A percentile compares a stretch with the other conserved stretches of the same genome.
Conservation (phyloP, 345 rosid genomes). For the Pelargonium nanum region DNA sequence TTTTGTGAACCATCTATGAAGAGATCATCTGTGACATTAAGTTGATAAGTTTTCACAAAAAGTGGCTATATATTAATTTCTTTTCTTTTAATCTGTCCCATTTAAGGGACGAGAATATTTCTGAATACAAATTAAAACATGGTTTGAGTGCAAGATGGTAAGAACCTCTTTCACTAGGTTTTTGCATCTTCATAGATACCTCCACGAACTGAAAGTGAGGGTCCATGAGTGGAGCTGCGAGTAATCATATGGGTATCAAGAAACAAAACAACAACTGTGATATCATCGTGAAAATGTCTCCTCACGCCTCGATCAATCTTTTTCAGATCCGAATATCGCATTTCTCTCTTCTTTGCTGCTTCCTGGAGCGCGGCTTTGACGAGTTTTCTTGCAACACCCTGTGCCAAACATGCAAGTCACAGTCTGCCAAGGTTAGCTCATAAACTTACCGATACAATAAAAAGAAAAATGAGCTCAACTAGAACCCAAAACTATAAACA, state of each 20-base stretch:
- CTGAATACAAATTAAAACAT: neutral
- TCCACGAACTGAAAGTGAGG: constrained; percentile 54
- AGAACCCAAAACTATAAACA: constrained; percentile 1
- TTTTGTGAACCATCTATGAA: no score
- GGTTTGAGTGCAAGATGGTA: neutral
- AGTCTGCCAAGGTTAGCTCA: no score
- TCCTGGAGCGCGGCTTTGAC: constrained; percentile 65
- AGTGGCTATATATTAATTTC: neutral
- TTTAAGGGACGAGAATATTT: neutral
- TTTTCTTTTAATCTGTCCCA: neutral
- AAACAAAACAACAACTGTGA: constrained; percentile 73
- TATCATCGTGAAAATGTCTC: constrained; percentile 96
- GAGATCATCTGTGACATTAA: no score
- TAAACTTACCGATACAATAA: no score
- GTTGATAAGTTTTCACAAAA: neutral
- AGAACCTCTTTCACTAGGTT: constrained; percentile 24
- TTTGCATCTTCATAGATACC: constrained; percentile 26
- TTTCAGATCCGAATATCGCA: constrained; percentile 90
- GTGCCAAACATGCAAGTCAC: constrained; percentile 10
- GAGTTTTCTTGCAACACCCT: constrained; percentile 79
- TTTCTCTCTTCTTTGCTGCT: constrained; percentile 93
- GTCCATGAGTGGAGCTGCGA: constrained; percentile 30
- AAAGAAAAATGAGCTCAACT: no score
- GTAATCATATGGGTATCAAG: constrained; percentile 50
- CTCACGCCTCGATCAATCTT: constrained; percentile 89